phyloP scores from a whole-genome alignment of 176 grass and related monocot genomes.

The Triticum turgidum region DNA sequence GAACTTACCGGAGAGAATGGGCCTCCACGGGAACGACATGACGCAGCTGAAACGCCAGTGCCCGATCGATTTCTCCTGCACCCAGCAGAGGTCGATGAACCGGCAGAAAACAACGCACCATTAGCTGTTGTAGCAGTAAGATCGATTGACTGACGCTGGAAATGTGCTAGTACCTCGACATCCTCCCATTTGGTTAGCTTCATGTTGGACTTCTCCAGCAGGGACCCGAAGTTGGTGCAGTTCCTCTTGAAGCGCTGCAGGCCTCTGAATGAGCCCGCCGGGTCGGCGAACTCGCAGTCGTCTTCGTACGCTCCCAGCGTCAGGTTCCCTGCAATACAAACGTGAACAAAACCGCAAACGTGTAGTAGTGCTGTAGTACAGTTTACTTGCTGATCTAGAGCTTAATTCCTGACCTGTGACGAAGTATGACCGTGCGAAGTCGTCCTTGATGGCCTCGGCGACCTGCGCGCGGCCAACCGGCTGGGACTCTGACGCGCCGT shows the following conservation, averaged over 20 bases:
- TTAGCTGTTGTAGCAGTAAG: neutral
- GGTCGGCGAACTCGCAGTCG: conserved; percentile 87
- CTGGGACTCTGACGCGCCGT: neutral
- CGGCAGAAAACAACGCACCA: too few species aligned
- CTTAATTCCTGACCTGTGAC: conserved; percentile 62
- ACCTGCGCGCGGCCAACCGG: conserved; percentile 38
- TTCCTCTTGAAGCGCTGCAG: conserved; percentile 81
- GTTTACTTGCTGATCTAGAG: too few species aligned
- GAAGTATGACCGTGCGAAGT: conserved; percentile 86
- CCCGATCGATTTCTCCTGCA: conserved; percentile 90
- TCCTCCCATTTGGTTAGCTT: conserved; percentile 96
- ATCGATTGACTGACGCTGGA: neutral
- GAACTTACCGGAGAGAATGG: conserved; percentile 74
- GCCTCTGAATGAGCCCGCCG: conserved; percentile 82
- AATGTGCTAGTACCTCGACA: conserved; percentile 31
- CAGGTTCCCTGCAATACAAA: conserved; percentile 47
- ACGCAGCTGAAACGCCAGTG: conserved; percentile 95
- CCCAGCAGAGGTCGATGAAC: neutral
- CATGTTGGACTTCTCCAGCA: conserved; percentile 86
- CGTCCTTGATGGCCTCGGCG: conserved; percentile 71
- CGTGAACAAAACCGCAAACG: neutral
- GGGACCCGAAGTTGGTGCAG: conserved; percentile 86
- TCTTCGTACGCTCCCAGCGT: conserved; percentile 71
- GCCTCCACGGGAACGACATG: conserved; percentile 95
- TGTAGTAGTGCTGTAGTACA: neutral